These are phyloP conservation scores for Beta macrorhiza DNA, from an alignment of 179 eudicot species.

Conservation along the genomic window DNA sequence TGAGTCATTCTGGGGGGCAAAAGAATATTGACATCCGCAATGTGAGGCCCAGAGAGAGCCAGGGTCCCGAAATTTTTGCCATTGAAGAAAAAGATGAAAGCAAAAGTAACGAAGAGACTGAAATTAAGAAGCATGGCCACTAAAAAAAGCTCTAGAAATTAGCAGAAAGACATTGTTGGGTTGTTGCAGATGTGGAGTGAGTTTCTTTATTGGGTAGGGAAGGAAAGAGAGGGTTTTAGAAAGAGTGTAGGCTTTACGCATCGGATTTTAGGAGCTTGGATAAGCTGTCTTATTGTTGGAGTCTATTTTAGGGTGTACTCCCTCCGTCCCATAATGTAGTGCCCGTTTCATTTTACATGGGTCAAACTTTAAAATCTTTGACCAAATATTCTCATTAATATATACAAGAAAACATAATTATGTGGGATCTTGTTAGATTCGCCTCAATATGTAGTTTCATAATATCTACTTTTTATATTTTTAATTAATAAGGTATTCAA, in stretches of 20 bases:
- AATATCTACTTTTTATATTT: no score
- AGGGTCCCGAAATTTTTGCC: background rate
- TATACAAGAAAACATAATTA: no score
- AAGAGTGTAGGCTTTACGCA: background rate
- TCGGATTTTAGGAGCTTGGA: no score
- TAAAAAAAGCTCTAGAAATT: background rate
- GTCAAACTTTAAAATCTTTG: no score
- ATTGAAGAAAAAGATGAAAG: slow-evolving; percentile 6
- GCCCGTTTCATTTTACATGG: no score
- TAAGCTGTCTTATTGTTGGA: no score
- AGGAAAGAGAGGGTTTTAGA: background rate
- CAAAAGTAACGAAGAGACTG: background rate
- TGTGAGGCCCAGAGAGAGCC: slow-evolving; percentile 65
- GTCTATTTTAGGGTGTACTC: no score
- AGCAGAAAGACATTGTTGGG: background rate
- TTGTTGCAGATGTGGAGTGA: background rate
- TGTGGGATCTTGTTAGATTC: no score
- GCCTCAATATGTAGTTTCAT: no score
- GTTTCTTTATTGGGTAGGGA: background rate
- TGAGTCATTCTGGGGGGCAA: slow-evolving; percentile 80
- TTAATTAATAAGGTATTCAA: no score
- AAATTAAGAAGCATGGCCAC: background rate
- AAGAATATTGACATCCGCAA: slow-evolving; percentile 77
- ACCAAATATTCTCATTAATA: no score
- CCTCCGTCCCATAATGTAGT: no score